Evolutionary conservation across 257 asterid species (phyloP), one percentile per base, ranked within the genome.

Genomic region (Gentiana macrophylla): DNA sequence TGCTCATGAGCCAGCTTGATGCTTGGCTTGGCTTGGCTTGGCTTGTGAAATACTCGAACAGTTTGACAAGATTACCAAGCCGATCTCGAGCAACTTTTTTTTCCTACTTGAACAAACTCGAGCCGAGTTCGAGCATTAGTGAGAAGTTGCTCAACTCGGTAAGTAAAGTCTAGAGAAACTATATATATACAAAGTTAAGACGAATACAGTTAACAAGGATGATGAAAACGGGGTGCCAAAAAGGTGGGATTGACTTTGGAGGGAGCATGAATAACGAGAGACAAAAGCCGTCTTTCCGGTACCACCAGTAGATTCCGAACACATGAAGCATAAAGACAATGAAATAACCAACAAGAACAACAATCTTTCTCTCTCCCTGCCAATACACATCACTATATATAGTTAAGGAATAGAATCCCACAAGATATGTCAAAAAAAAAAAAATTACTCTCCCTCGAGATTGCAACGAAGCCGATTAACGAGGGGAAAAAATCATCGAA

Each of bases 151-250:
- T 24, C 24, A 24, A 24, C 24, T 24, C 24, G 46, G 9, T 4
- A 4, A 41, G 9, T 5, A 41, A 41, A 41, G 46, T 10, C 46
- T 5, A 41, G 9, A 41, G 2, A 2, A 5, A 10, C 8, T 5
- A 10, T 5, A 41, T 5, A 10, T 5, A 41, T 5, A 10, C 9
- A 10, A 41, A 41, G 46, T 6, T 41, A 10, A 41, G 24, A 24
- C 24, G 24, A 24, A 63, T 74, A 89, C 97, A 95, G 24, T 89
- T 86, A 61, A 89, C 82, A 58, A 89, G 73, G 73, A 86, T 78
- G 71, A 86, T 62, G 75, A 76, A 89, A 49, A 83, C 50, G 53
- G 95, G 94, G 67, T 86, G 95, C 94, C 94, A 89, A 71, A 89
- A 86, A 57, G 95, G 95, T 54, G 97, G 95, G 65, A 86, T 74